Percentiles rank a stretch among this genome's conserved stretches.
Conservation (phyloP, 441 rosid genomes). For the Syzygium malaccense region DNA sequence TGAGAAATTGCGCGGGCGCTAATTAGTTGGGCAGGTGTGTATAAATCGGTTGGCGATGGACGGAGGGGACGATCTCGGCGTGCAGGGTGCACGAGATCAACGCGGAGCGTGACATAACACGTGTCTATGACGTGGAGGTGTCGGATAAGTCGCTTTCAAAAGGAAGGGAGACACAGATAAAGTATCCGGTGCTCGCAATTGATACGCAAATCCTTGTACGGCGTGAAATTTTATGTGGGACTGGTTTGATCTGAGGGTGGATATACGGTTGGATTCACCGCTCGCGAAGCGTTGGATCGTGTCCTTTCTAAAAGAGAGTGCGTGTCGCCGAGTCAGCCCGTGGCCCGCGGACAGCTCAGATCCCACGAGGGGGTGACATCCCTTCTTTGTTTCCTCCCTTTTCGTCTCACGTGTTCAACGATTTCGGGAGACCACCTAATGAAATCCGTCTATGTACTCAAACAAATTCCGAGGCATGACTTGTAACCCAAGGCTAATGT, state of each 20-base stretch:
- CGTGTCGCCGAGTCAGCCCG: background rate
- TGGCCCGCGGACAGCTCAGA: background rate
- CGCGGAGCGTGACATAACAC: background rate
- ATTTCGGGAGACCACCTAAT: background rate
- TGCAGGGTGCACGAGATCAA: background rate
- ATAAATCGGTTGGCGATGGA: background rate
- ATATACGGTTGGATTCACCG: background rate
- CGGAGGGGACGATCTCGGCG: background rate
- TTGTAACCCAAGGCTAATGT: background rate
- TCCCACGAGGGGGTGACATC: background rate
- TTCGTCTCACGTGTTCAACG: background rate
- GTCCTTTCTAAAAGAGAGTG: background rate
- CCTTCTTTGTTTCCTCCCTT: background rate
- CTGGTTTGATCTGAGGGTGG: too few relatives aligned
- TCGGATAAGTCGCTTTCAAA: background rate
- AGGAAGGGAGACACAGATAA: rapidly evolving
- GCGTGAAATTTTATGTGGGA: too few relatives aligned
- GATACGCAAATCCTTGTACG: too few relatives aligned
- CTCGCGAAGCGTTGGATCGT: background rate
- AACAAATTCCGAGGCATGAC: background rate
- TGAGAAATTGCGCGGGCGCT: background rate
- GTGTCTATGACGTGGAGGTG: background rate
- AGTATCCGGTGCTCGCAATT: too few relatives aligned
- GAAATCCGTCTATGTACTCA: background rate
- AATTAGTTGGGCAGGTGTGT: background rate